Evolutionary conservation across 192 early-diverging fungal genomes (phyloP), one percentile per base, ranked within the genome.

Genomic region (Chytriomyces hyalinus): DNA sequence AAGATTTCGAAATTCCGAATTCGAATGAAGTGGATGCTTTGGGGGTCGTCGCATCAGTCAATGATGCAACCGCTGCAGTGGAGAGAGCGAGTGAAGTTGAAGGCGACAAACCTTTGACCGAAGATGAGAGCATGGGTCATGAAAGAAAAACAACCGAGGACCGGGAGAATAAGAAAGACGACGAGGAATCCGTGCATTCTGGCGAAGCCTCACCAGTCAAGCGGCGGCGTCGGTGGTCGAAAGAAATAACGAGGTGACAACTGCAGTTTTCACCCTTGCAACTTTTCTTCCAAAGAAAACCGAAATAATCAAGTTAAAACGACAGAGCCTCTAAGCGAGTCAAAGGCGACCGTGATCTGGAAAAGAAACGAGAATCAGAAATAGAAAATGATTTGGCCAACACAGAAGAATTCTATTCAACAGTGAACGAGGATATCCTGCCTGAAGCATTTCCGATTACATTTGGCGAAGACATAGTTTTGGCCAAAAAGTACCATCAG

Each of bases 301-400:
- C 11, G 26, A 50, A 57, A 20, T 57, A 57, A 2, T 57, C 20
- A 20, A n/a, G 53, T n/a, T 20, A n/a, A 15, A 65, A 15, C 6
- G 11, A 59, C 50, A 71, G 69, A 57, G 51, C 69, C 0, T 71
- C 69, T 13, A 71, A 71, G 57, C 48, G 69, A 43, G 36, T 36
- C n/a, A 60, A 71, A 57, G 69, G 44, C 49, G 57, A 53, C 4
- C 15, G 20, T 5, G 57, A 5, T 36, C n/a, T 15, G 13, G n/a
- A 48, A 51, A 17, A 15, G 13, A 20, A 20, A 71, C 15, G 45
- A 28, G 71, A 73, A 13, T 10, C 15, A 11, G 59, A 43, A 62
- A 10, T 47, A 11, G 71, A 73, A 28, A 8, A 63, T 43, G 71
- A 73, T 44, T 26, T 73, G 7, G 11, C 62, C 13, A 17, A 36